phyloP scores from a whole-genome alignment of 1,284 basidiomycete species.

The Trichosporon sp. region DNA sequence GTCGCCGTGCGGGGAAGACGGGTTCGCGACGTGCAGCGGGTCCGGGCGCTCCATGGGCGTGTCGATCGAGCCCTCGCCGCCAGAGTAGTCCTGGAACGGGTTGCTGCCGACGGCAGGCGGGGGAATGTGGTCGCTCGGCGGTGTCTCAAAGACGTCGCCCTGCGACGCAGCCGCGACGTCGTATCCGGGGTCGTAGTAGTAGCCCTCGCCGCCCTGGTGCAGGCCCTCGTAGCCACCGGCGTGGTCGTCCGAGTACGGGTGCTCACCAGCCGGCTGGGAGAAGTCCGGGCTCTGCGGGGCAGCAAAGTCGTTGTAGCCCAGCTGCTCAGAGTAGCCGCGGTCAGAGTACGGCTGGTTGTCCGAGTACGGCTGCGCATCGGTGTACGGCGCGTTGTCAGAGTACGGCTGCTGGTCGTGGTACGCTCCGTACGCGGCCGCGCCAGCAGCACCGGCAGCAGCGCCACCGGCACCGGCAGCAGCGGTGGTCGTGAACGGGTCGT shows the following conservation, averaged over 20 bases:
- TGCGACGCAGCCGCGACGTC: background rate
- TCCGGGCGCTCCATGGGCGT: conserved; percentile 31
- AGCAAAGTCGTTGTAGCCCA: conserved; percentile 10
- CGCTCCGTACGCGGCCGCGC: conserved; percentile 15
- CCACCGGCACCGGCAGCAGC: conserved; percentile 14
- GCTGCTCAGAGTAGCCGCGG: conserved; percentile 12
- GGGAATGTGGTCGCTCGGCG: background rate
- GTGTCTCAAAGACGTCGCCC: background rate
- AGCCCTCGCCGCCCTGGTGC: conserved; percentile 27
- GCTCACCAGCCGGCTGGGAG: conserved; percentile 6
- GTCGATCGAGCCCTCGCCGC: conserved; percentile 27
- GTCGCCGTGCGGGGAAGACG: conserved; percentile 4
- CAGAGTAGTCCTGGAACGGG: conserved; percentile 24
- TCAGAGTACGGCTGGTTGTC: background rate
- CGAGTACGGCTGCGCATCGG: background rate
- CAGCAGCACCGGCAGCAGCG: conserved; percentile 24
- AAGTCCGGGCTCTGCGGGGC: background rate
- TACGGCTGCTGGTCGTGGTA: conserved; percentile 1
- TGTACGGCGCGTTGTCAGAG: conserved; percentile 1
- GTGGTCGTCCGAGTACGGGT: conserved; percentile 13
- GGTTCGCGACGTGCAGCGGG: conserved; percentile 30
- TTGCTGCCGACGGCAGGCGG: conserved; percentile 15
- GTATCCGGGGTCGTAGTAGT: conserved; percentile 43
- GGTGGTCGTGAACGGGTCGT: conserved; percentile 40
- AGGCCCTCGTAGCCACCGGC: conserved; percentile 13